These are phyloP conservation scores for Schoenoplectus tabernaemontani DNA, from an alignment of 202 grass and related monocot species.

Conservation along the genomic window DNA sequence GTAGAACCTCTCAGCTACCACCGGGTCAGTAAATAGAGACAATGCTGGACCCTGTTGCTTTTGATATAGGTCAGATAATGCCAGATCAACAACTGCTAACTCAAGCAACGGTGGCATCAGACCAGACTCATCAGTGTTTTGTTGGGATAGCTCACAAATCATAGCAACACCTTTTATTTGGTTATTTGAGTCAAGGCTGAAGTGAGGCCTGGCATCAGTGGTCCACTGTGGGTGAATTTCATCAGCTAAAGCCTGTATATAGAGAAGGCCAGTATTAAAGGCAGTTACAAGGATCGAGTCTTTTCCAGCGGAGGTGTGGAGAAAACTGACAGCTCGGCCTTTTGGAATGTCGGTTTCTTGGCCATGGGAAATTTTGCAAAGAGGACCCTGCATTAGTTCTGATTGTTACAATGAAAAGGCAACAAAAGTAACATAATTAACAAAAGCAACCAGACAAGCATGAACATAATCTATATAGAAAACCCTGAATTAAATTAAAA, in stretches of 20 bases:
- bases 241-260: conserved; percentile 90
- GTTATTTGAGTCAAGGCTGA: conserved; percentile 50
- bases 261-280: conserved; percentile 67
- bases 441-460: background rate
- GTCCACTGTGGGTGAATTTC: conserved; percentile 92
- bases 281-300: conserved; percentile 87
- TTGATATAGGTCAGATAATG: conserved; percentile 24
- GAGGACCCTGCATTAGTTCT: conserved; percentile 64
- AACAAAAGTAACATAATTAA: background rate
- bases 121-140: conserved; percentile 34
- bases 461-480: background rate
- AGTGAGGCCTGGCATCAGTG: conserved; percentile 36
- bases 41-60: conserved; percentile 28
- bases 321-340: conserved; percentile 61
- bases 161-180: conserved; percentile 72
- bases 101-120: conserved; percentile 70
- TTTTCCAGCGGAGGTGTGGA: conserved; percentile 80
- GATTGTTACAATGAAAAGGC: conserved; percentile 8
- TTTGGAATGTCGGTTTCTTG: conserved; percentile 29
- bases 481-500: background rate
- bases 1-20: conserved; percentile 80
- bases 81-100: conserved; percentile 75
- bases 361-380: conserved; percentile 63
- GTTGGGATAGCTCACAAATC: conserved; percentile 63
- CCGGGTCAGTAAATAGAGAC: conserved; percentile 72